These are phyloP conservation scores for Cyclanthera cordifolia DNA, from an alignment of 306 rosid species.

Conservation along the genomic window DNA sequence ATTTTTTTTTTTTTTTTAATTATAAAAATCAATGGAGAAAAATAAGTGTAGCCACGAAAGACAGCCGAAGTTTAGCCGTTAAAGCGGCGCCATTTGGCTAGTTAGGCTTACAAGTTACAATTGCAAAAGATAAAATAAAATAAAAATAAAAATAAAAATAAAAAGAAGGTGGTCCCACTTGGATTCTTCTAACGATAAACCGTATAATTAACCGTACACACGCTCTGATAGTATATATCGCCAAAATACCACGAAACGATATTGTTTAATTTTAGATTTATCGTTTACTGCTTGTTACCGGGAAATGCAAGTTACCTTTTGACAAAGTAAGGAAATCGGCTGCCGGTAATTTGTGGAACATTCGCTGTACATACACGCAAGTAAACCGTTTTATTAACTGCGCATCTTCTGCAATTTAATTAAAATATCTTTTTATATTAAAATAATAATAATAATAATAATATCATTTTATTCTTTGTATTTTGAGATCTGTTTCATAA, in stretches of 20 bases:
- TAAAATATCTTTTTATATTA: too few species aligned
- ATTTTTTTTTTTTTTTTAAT: too few species aligned
- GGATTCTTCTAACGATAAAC: constrained; percentile 25
- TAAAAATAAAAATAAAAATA: too few species aligned
- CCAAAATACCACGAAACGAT: background rate
- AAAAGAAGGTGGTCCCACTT: constrained; percentile 26
- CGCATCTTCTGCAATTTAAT: too few species aligned
- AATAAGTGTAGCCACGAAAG: background rate
- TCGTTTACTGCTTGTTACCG: background rate
- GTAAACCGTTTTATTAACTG: background rate
- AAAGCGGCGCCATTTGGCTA: background rate
- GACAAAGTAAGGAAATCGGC: background rate
- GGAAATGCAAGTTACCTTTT: constrained; percentile 7
- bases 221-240: constrained; percentile 11
- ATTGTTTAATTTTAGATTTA: background rate
- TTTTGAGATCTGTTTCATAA: too few species aligned
- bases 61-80: background rate
- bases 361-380: constrained; percentile 30
- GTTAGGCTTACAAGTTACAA: background rate
- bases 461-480: too few species aligned
- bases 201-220: constrained; percentile 29
- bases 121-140: too few species aligned
- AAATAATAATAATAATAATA: too few species aligned
- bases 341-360: constrained; percentile 51
- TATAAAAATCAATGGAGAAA: too few species aligned